phyloP scores from a whole-genome alignment of 768 basidiomycete species.

The Tremella mesenterica region DNA sequence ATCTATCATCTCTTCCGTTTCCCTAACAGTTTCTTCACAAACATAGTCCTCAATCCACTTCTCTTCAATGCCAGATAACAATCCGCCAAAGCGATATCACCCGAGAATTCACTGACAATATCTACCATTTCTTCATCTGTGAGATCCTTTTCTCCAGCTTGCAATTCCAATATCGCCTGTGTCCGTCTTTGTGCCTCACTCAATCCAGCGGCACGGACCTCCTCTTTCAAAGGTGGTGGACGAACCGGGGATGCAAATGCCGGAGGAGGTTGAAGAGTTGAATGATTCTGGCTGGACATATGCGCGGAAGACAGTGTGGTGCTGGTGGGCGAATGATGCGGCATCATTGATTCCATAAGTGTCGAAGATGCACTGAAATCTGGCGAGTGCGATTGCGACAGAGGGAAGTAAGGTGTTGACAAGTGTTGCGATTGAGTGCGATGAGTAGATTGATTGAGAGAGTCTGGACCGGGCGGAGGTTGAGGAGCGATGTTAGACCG shows the following conservation, averaged over 20 bases:
- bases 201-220: slow-evolving; percentile 8
- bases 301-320: too few species aligned
- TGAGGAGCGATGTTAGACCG: too few species aligned
- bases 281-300: too few species aligned
- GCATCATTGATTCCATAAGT: too few species aligned
- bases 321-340: too few species aligned
- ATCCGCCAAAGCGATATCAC: slow-evolving; percentile 21
- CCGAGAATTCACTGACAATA: slow-evolving; percentile 27
- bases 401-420: too few species aligned
- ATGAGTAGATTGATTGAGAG: too few species aligned
- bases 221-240: background rate
- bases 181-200: slow-evolving; percentile 25
- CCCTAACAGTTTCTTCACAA: slow-evolving; percentile 16
- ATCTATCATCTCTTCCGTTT: slow-evolving; percentile 9
- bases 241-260: background rate
- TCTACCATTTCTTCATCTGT: slow-evolving; percentile 32
- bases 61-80: slow-evolving; percentile 28
- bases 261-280: background rate
- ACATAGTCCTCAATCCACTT: slow-evolving; percentile 21
- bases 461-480: too few species aligned
- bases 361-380: background rate
- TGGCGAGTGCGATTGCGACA: slow-evolving; percentile 1
- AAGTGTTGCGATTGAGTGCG: too few species aligned
- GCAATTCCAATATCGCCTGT: slow-evolving; percentile 20
- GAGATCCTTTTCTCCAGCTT: slow-evolving; percentile 17